These are phyloP conservation scores for Rhizoctonia solani DNA, from an alignment of 1,284 basidiomycete species.

Conservation along the genomic window DNA sequence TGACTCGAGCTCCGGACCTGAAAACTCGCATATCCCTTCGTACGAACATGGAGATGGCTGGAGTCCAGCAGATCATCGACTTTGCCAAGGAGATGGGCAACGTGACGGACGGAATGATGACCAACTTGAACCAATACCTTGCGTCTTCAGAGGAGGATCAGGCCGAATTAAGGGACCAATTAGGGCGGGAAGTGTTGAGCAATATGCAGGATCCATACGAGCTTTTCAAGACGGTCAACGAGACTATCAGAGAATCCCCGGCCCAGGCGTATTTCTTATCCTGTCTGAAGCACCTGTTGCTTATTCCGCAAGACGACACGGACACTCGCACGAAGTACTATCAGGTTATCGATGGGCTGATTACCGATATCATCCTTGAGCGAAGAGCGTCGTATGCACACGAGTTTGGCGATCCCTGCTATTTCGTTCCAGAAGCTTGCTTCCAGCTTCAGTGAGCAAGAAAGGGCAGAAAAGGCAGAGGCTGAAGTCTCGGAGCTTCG, in stretches of 20 bases:
- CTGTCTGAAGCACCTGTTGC: slow-evolving; percentile 88
- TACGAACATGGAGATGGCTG: slow-evolving; percentile 86
- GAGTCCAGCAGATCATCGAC: slow-evolving; percentile 65
- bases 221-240: slow-evolving; percentile 80
- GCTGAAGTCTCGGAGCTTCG: slow-evolving; percentile 76
- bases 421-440: slow-evolving; percentile 89
- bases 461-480: slow-evolving; percentile 78
- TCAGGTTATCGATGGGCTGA: slow-evolving; percentile 90
- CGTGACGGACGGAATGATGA: slow-evolving; percentile 49
- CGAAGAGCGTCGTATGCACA: slow-evolving; percentile 72
- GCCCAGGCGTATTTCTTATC: slow-evolving; percentile 89
- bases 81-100: slow-evolving; percentile 21
- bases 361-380: slow-evolving; percentile 92
- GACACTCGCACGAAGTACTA: slow-evolving; percentile 85
- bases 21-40: slow-evolving; percentile 85
- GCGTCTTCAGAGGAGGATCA: slow-evolving; percentile 78
- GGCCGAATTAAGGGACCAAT: slow-evolving; percentile 70
- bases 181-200: slow-evolving; percentile 76
- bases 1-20: slow-evolving; percentile 69
- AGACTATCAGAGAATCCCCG: slow-evolving; percentile 73
- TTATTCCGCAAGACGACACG: slow-evolving; percentile 83
- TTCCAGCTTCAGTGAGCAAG: slow-evolving; percentile 89
- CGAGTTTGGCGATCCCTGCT: slow-evolving; percentile 86
- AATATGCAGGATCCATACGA: slow-evolving; percentile 84
- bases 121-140: slow-evolving; percentile 69